Base-by-base conservation (phyloP, 441 rosid species). In the Corymbia citriodora region DNA sequence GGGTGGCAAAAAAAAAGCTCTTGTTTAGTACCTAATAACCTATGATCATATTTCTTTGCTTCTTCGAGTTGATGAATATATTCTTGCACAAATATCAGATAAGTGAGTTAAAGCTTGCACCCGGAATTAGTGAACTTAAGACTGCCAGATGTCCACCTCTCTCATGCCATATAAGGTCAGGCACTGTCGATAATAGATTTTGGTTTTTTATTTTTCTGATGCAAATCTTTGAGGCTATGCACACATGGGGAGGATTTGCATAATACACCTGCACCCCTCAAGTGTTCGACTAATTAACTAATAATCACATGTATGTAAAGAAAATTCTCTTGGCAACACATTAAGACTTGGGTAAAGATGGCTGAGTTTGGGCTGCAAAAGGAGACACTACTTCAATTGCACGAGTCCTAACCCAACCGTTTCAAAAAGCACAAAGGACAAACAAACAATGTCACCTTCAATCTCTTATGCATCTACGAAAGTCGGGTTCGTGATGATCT, bases 1-100 rank as follows among this genome's bases (percentile, higher is more conserved):
- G 93, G 96, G 94, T 98, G 99, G 93, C 95, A 94, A 92, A 98
- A 98, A 95, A 98, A 98, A 86, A 98, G 98, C 90, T 98, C 99
- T 93, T 98, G 99, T 93, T 96, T 97, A 90, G 92, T 92, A 79
- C 99, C 99, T 94, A 97, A 91, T 90, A 95, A 92, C 91, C 99
- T 96, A 91, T 97, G 99, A 90, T 98, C 99, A 91, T 98, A 97
- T 90, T 97, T 96, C 95, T 97, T 97, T 40, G 99, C 99, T 92
- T 97, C 99, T 95, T 96, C 98, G 6, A 97, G 92, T 86, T 91
- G 92, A 79, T 92, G 94, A 90, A 96, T 92, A 93, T 98, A 95
- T 91, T 97, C 96, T 99, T 97, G 94, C 53, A 92, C 45, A 79
- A 90, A 61, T 59, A 87, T 54, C 49, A 55, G 36, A 55, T 53